Evolutionary conservation across 2,329 filamentous ascomycete genomes (phyloP), one percentile per base, ranked within the genome.

Genomic region (Fusarium subglutinans): DNA sequence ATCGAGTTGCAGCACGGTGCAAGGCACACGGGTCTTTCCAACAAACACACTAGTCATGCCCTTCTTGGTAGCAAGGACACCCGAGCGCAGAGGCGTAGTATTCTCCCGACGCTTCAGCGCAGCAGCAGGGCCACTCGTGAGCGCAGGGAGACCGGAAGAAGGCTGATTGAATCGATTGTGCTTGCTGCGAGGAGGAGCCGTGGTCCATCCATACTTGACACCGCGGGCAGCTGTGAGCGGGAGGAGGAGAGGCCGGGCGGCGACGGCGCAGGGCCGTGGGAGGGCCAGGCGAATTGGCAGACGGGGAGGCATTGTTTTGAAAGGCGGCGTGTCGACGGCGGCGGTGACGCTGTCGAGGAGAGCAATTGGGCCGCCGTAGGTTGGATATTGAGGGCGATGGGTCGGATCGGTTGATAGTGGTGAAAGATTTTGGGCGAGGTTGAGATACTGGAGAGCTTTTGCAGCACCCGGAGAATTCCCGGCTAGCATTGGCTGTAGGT

Each of bases 1-100:
- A 83, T 99, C 96, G 78, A 99, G 88, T 85, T 98, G 95, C 65
- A 99, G 89, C 60, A 99, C 93, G 20, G 96, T 99, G 86, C 95
- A 98, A 26, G 95, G 89, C 66, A 92, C 93, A 74, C 96, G 91
- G 73, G 89, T 89, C 77, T 93, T 93, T 77, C 91, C 90, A 80
- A 95, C 92, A 87, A 93, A 98, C 74, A 98, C 85, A 69, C 93
- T 95, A 48, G 95, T 97, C 94, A 99, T 98, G 83, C 96, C 96
- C 85, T 95, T 96, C 86, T 99, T 99, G 81, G 92, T 88, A 18
- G 93, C 95, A 53, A 99, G 88, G 14, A 94, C 91, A 37, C 96
- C 96, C 5, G 95, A 92, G 35, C 96, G 93, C 47, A 91, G 79
- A 2, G 90, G 90, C 20, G 90, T 89, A 22, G 89, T 90, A 73